These are phyloP conservation scores for Blepharisma japonicum DNA, from an alignment of 73 alveolate species.

Conservation along the genomic window DNA sequence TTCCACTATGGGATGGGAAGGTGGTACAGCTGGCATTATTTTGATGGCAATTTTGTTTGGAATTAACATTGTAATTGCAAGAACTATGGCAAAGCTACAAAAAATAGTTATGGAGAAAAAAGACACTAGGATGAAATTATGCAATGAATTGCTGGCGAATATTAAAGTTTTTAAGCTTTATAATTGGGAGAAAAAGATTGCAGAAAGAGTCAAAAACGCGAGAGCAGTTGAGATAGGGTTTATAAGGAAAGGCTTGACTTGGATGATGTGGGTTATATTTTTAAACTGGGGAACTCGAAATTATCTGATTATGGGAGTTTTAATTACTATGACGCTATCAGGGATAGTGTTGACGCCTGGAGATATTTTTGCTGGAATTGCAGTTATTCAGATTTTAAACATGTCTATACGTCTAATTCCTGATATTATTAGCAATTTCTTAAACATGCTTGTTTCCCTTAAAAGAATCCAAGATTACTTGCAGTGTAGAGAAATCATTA, in stretches of 20 bases:
- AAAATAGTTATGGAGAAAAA: conserved; percentile 4
- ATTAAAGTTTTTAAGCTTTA: conserved; percentile 15
- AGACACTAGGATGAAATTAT: conserved; percentile 20
- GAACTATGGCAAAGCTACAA: not conserved
- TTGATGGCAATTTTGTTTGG: conserved; percentile 22
- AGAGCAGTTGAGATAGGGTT: not conserved
- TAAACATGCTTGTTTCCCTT: not conserved
- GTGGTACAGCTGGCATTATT: not conserved
- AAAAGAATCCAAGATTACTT: conserved; percentile 21
- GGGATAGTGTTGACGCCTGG: conserved; percentile 12
- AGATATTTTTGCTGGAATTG: conserved; percentile 1
- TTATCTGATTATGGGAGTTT: conserved; percentile 23
- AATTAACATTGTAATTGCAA: conserved; percentile 2
- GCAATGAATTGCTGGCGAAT: not conserved
- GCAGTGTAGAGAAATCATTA: not conserved
- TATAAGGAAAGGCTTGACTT: not conserved
- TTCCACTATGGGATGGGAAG: conserved; percentile 21
- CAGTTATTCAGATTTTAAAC: not conserved
- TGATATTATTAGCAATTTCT: not conserved
- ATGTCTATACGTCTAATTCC: conserved; percentile 14
- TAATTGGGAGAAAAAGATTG: conserved; percentile 20
- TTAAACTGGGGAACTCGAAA: conserved; percentile 26
- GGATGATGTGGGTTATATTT: not conserved
- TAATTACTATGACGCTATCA: conserved; percentile 12
- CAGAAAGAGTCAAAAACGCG: conserved; percentile 3